Conservation (phyloP, 2,329 filamentous ascomycete genomes). For the Fusarium chaquense region DNA sequence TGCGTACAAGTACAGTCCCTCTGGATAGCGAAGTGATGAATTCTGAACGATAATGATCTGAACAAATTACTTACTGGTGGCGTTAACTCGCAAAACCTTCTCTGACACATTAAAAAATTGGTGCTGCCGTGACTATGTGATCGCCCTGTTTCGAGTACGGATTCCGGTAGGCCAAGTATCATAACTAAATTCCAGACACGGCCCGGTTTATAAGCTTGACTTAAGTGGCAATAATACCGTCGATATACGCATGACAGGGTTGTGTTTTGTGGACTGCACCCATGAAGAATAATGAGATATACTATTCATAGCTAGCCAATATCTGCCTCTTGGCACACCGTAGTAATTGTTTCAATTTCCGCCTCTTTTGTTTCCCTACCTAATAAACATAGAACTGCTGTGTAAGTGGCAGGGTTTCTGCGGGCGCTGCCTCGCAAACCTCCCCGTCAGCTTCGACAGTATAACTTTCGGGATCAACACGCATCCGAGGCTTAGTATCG, state of each 20-base stretch:
- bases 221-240: constrained; percentile 3
- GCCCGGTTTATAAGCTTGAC: not conserved
- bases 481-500: constrained; percentile 84
- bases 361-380: constrained; percentile 12
- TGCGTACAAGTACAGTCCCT: constrained; percentile 1
- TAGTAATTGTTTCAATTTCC: constrained; percentile 4
- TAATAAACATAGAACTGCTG: constrained; percentile 84
- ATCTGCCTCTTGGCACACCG: not conserved
- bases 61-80: not conserved
- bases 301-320: not conserved
- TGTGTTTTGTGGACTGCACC: not conserved
- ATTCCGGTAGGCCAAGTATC: not conserved
- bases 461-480: constrained; percentile 92
- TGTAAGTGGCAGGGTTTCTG: constrained; percentile 76
- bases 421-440: constrained; percentile 79
- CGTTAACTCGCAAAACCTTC: not conserved
- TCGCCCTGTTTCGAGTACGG: constrained; percentile 1
- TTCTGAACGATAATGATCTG: not conserved
- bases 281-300: constrained; percentile 11
- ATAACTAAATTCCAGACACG: constrained; percentile 8
- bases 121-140: constrained; percentile 1
- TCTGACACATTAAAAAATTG: not conserved
- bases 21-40: not conserved
- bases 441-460: constrained; percentile 85
- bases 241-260: not conserved